phyloP scores from a whole-genome alignment of 1,139 yeast species.

The Saccharomyces hybrid region DNA sequence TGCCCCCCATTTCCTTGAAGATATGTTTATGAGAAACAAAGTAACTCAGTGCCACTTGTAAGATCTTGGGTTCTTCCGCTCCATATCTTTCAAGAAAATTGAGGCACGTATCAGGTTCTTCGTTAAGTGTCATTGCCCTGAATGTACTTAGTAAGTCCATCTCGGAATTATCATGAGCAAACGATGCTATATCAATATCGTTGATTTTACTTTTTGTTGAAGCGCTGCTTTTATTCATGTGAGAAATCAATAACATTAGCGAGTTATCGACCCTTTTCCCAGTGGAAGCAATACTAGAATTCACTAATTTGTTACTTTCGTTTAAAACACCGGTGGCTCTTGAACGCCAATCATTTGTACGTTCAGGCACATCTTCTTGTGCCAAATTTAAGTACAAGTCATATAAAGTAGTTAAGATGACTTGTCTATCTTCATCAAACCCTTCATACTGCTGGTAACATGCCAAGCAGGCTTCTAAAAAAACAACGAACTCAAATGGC shows the following conservation, averaged over 20 bases:
- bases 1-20: conserved; percentile 47
- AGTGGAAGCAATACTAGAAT: neutral
- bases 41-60: conserved; percentile 56
- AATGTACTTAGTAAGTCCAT: conserved; percentile 52
- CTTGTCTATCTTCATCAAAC: conserved; percentile 56
- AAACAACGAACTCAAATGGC: conserved; percentile 85
- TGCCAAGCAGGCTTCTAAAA: conserved; percentile 84
- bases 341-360: conserved; percentile 46
- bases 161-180: conserved; percentile 24
- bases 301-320: conserved; percentile 32
- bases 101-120: conserved; percentile 51
- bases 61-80: conserved; percentile 54
- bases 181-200: neutral
- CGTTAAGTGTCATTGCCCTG: conserved; percentile 51
- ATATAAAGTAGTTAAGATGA: conserved; percentile 66
- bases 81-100: conserved; percentile 55
- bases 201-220: neutral
- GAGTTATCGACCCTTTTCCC: conserved; percentile 44
- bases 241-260: conserved; percentile 57
- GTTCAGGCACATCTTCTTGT: conserved; percentile 34
- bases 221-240: conserved; percentile 32
- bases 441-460: conserved; percentile 75
- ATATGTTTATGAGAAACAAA: conserved; percentile 52
- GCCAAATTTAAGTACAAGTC: conserved; percentile 73
- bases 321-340: conserved; percentile 54